Evolutionary conservation across 163 green algal species (phyloP).

Genomic region (Chlamydomonas reinhardtii): DNA sequence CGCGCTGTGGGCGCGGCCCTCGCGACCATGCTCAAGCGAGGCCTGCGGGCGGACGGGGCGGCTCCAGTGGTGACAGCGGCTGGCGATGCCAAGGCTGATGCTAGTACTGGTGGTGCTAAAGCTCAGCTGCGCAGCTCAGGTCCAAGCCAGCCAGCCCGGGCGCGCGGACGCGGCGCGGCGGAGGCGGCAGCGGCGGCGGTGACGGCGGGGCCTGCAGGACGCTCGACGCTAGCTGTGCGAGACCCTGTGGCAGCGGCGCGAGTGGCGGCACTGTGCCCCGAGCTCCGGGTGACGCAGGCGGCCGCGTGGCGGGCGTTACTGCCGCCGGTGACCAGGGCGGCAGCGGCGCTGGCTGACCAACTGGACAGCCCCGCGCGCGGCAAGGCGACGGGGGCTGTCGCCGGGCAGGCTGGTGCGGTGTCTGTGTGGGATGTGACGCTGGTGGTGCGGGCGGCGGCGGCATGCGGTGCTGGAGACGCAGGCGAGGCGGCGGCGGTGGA

Average conservation of each 20-base stretch:
- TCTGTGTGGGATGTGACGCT: not conserved
- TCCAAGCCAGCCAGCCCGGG: too few relatives aligned
- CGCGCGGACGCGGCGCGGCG: not conserved
- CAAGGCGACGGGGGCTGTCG: not conserved
- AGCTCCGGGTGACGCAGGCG: not conserved
- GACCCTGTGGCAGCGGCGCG: not conserved
- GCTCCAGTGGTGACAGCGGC: too few relatives aligned
- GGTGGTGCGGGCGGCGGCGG: not conserved
- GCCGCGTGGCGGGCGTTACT: constrained; percentile 19
- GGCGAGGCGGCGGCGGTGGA: too few relatives aligned
- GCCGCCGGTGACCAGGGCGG: not conserved
- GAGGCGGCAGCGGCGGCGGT: not conserved
- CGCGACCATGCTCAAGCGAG: not conserved
- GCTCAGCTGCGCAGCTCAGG: too few relatives aligned
- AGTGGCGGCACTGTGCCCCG: constrained; percentile 17
- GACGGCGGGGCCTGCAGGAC: not conserved
- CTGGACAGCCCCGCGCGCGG: not conserved
- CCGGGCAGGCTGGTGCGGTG: not conserved
- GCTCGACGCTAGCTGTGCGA: too few relatives aligned
- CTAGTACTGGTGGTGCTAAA: not conserved
- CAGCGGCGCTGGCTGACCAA: not conserved
- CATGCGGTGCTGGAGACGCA: not conserved
- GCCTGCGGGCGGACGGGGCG: not conserved
- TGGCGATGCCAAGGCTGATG: too few relatives aligned
- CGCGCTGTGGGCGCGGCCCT: not conserved